Base-by-base conservation (phyloP, 495 filamentous ascomycete genomes). In the Lichenothelia convexa region DNA sequence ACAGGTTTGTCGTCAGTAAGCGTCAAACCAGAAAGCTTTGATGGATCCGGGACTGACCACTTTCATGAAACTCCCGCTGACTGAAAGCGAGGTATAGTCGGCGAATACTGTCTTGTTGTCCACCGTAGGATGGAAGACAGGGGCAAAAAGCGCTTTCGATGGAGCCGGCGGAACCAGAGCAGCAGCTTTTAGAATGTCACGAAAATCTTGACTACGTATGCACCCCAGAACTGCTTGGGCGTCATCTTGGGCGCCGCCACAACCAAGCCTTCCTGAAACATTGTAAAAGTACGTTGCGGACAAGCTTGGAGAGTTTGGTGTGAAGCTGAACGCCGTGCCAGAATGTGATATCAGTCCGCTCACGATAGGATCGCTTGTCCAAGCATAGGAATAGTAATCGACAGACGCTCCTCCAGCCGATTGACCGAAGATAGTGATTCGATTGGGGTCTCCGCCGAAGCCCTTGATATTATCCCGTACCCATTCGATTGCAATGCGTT, bases 381-480 rank as follows among this genome's bases (percentile, higher is more conserved):
- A 63, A 6, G 65, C 63, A 41, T 67, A 75, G 9, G 60, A 50
- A 42, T 61, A 70, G 48, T 60, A 63, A 38, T 69, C 69, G 2
- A 67, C 61, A 2, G 66, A 54, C 6, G 59, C 44, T 15, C 57
- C 60, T 4, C 69, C 68, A 11, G 69, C 64, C 26, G 59, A 65
- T 41, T 72, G 61, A 21, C 71, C 73, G 42, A 62, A 66, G 27
- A 75, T 56, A 1, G 56, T 58, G 36, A 76, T 72, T 40, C 64
- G 67, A 13, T 56, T 48, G 3, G 73, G 24, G 41, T 66, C 59
- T 17, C 64, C 65, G 36, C 64, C 61, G 42, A 67, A 67, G 4
- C 30, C 54, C 15, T 55, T 64, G 34, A 80, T 77, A 45, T 80
- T 80, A 41, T 69, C 64, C 20, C 68, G 61, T 0, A 79, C 64